Conservation (phyloP, 2,329 filamentous ascomycete genomes). For the Fusarium concolor region DNA sequence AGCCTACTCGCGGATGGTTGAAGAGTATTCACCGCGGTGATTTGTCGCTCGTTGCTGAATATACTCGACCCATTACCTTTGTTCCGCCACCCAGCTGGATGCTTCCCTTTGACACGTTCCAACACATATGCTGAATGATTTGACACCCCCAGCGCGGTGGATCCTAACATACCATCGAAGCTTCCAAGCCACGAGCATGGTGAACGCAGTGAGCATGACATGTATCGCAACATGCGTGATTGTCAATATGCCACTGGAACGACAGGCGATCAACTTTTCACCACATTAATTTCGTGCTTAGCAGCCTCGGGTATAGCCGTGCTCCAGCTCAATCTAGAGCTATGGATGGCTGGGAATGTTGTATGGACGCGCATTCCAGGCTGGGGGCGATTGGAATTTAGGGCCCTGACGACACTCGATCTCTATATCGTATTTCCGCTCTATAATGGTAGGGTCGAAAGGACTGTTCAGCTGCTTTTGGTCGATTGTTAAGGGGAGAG, state of each 20-base stretch:
- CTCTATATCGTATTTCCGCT: too few species aligned
- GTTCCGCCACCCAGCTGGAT: not conserved
- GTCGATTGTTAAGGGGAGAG: too few species aligned
- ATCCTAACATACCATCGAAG: not conserved
- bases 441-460: too few species aligned
- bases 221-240: too few species aligned
- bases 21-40: not conserved
- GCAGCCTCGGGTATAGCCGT: not conserved
- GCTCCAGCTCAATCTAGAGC: not conserved
- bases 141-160: rapidly evolving
- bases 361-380: not conserved
- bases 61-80: not conserved
- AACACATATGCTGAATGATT: not conserved
- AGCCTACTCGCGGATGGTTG: not conserved
- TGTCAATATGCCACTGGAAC: too few species aligned
- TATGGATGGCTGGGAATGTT: not conserved
- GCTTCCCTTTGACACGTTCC: not conserved
- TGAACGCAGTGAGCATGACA: too few species aligned
- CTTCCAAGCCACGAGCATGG: too few species aligned
- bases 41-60: not conserved
- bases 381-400: not conserved
- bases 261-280: not conserved
- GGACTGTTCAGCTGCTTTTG: too few species aligned
- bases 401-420: not conserved
- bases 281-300: not conserved